Evolutionary conservation across 345 rosid species (phyloP), one percentile per base, ranked within the genome.

Genomic region (Sapria himalayana): DNA sequence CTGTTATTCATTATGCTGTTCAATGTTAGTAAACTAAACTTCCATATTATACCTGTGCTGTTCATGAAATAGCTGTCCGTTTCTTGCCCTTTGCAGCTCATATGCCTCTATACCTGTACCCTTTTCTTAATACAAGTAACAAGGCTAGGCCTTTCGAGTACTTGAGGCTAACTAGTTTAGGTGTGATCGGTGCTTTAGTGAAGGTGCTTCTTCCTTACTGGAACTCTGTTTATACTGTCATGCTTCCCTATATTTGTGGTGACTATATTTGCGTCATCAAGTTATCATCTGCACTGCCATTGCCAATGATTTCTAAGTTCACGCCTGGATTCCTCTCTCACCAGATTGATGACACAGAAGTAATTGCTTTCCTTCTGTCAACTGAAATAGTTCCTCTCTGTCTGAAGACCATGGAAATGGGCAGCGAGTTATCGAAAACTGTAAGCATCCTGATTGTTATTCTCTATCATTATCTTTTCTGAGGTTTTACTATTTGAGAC

Each of bases 371-470:
- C 69, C 93, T 91, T 60, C 92, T 91, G 12, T 80, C 93, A 10
- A 84, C 93, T 9, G 95, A 91, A 61, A 80, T 91, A 19, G 80
- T 91, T 50, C 95, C 95, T 1, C 58, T 84, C 32, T 84, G 99
- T 50, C 70, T 91, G 46, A 93, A 93, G 8, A 77, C 95, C 33
- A 89, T 89, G 99, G 99, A 84, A 59, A 79, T 84, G 95, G 98
- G 98, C 29, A 82, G 93, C 41, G 98, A 89, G 54, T 67, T 89
- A 53, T 82, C 98, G 3, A 89, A 89, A 73, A 89, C 98, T 37
- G 98, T 81, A 52, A 62, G 85, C 64, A 36, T 46, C 37, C 39
- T 56, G 13, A 23, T 48, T 41, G 40, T 41, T 3, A 43, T 10
- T 29, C 22, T 15, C 15, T 29, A 22, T n/a, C n/a, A n/a, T n/a